Base-by-base conservation (phyloP, 345 rosid species). In the Mallotus nudiflorus region DNA sequence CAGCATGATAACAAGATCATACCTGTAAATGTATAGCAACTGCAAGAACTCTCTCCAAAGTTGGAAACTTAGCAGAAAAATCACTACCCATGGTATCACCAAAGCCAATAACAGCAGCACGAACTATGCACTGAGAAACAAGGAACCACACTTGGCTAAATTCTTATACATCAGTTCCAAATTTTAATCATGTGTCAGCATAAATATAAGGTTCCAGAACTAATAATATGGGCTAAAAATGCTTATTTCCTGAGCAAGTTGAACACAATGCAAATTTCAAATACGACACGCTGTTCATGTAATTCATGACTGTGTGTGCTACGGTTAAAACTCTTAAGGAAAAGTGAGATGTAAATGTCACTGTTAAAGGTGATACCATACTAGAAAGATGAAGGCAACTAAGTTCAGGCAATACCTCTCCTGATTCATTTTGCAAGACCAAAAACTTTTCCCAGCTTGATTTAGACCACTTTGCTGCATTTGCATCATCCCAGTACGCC, bases 11-110 rank as follows among this genome's bases (percentile, higher is more conserved):
- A 72, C 28, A 72, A 75, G 35, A 68, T 71, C 73, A 76, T 77
- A 93, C 98, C 92, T 88, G 92, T 80, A 93, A 81, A 66, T 80
- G 77, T 66, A 86, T 74, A 79, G 96, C 93, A 84, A 88, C 95
- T 9, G 96, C 85, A 52, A 91, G 88, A 80, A 74, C 72, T 45
- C 69, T 74, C 33, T 65, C 79, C 52, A 78, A 79, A 76, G 77
- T 76, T 83, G 80, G 82, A 73, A 85, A 58, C 39, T 79, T 75
- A 76, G 77, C 58, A 75, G 80, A 71, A 76, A 79, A 62, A 28
- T 68, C 81, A 77, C 75, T 70, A 69, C 62, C 82, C 2, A 67
- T 45, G 44, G 84, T 67, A 81, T 73, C 84, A 69, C 69, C 77
- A 70, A 88, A 75, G 72, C 90, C 88, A 67, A 76, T 51, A 81